Evolutionary conservation across 2,329 filamentous ascomycete genomes (phyloP).

Genomic region (Clarireedia homoeocarpa): DNA sequence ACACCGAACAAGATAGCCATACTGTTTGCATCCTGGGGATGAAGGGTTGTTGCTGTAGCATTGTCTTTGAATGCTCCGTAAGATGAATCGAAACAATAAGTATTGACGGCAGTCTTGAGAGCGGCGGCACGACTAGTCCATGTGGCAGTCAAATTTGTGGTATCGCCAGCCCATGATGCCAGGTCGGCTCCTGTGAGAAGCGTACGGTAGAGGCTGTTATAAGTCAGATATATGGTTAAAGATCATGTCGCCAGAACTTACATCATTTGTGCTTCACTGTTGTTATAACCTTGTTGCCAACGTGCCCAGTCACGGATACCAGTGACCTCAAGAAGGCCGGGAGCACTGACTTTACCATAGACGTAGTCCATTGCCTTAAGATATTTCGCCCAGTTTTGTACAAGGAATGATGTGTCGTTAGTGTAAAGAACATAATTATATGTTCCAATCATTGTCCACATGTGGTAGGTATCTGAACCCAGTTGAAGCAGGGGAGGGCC

Average conservation of each 20-base stretch:
- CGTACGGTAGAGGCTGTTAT: conserved; percentile 34
- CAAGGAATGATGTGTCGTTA: conserved; percentile 42
- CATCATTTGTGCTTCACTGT: conserved; percentile 25
- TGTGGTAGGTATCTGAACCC: conserved; percentile 46
- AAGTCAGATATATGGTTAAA: not conserved
- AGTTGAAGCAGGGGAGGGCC: conserved; percentile 19
- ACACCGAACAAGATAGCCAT: conserved; percentile 38
- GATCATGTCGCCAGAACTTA: not conserved
- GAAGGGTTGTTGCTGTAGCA: conserved; percentile 45
- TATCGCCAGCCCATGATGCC: conserved; percentile 33
- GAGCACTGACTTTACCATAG: conserved; percentile 34
- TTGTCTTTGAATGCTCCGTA: conserved; percentile 25
- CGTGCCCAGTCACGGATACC: conserved; percentile 25
- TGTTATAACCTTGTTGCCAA: conserved; percentile 22
- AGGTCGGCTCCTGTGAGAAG: conserved; percentile 40
- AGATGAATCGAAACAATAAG: conserved; percentile 15
- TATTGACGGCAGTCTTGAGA: conserved; percentile 19
- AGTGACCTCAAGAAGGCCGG: conserved; percentile 26
- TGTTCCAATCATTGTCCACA: conserved; percentile 50
- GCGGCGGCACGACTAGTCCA: conserved; percentile 15
- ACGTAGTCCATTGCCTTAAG: conserved; percentile 38
- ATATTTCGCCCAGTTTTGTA: conserved; percentile 42
- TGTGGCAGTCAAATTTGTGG: conserved; percentile 12
- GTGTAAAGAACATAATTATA: conserved; percentile 52
- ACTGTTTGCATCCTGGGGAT: conserved; percentile 54